A percentile compares a stretch with the other conserved stretches of the same genome.
These are phyloP conservation scores for Acacia melanoxylon DNA, from an alignment of 306 rosid genomes.

Conservation along the genomic window DNA sequence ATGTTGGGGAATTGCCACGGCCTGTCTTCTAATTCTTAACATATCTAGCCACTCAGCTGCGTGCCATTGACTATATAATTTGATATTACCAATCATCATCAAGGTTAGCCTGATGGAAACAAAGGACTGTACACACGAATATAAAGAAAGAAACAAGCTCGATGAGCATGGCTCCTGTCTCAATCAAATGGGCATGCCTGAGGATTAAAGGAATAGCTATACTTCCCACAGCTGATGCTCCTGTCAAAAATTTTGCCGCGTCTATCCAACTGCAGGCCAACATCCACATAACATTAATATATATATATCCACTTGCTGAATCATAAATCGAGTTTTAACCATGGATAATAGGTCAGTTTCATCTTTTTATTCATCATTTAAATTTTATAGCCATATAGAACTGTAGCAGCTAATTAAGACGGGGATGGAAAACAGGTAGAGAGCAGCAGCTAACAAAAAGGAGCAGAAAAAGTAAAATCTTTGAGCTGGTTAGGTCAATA, in stretches of 20 bases:
- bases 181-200: conserved; percentile 87
- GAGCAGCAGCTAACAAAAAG: conserved; percentile 10
- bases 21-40: conserved; percentile 4
- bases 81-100: conserved; percentile 86
- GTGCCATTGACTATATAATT: conserved; percentile 1
- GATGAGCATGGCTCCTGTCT: conserved; percentile 92
- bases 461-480: background rate
- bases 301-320: background rate
- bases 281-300: background rate
- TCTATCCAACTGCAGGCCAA: conserved; percentile 78
- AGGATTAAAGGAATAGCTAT: conserved; percentile 94
- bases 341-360: background rate
- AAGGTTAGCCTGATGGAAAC: conserved; percentile 92
- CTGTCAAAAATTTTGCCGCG: conserved; percentile 95
- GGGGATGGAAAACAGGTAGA: conserved; percentile 10
- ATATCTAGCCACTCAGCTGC: conserved; percentile 22
- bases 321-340: background rate
- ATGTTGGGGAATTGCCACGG: conserved; percentile 16
- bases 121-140: conserved; percentile 83
- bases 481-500: background rate
- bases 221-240: conserved; percentile 90
- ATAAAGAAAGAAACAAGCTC: conserved; percentile 92
- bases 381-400: background rate
- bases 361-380: background rate
- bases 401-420: background rate